A percentile compares a stretch with the other conserved stretches of the same genome.
phyloP scores from a whole-genome alignment of 768 basidiomycete species.

The Rhodocollybia butyracea region DNA sequence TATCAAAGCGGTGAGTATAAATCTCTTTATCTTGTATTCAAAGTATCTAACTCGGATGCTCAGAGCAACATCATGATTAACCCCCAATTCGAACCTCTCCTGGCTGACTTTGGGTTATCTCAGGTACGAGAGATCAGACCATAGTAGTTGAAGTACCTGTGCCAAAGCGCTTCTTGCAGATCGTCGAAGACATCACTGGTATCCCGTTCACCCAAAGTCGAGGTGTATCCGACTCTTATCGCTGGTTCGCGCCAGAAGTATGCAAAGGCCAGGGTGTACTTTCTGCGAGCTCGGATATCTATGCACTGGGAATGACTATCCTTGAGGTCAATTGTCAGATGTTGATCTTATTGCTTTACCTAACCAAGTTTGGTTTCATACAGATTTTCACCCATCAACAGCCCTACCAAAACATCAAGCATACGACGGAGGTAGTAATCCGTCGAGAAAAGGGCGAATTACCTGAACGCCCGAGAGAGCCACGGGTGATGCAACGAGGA shows the following conservation, averaged over 20 bases:
- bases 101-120: conserved; percentile 58
- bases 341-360: neutral
- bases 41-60: neutral
- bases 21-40: too few relatives aligned
- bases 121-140: conserved; percentile 27
- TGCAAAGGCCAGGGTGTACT: conserved; percentile 47
- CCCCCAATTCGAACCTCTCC: conserved; percentile 39
- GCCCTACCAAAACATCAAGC: conserved; percentile 48
- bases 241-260: conserved; percentile 58
- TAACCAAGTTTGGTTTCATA: neutral
- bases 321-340: conserved; percentile 49
- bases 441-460: conserved; percentile 37
- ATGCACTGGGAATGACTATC: conserved; percentile 55
- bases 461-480: conserved; percentile 38
- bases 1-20: too few relatives aligned
- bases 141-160: neutral
- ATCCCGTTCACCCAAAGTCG: conserved; percentile 54
- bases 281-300: conserved; percentile 48
- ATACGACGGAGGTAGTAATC: conserved; percentile 50
- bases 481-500: conserved; percentile 33
- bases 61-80: conserved; percentile 51
- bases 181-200: conserved; percentile 55
- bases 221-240: conserved; percentile 41
- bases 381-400: conserved; percentile 53
- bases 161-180: conserved; percentile 25